Evolutionary conservation across 2,329 filamentous ascomycete genomes (phyloP), one percentile per base, ranked within the genome.

Genomic region (Xenoacremonium recifei): DNA sequence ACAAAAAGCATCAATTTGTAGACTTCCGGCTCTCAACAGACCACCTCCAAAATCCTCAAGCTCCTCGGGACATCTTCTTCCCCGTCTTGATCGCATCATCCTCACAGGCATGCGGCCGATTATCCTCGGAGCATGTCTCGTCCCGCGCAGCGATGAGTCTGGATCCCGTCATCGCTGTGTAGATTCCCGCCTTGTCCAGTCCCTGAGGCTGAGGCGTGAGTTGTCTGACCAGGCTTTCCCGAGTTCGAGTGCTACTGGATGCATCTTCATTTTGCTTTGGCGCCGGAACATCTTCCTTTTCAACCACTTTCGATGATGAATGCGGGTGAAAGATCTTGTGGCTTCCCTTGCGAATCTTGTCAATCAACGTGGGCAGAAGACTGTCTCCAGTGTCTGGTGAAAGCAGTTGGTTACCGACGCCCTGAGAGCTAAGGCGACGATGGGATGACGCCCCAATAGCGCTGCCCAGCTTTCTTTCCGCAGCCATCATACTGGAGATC

Each of bases 91-190:
- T 31, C 15, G n/a, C 16, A 31, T 62, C 57, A 39, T 65, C 50
- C 29, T 53, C 51, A 21, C 60, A 66, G 6, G 57, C 37, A 33
- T 66, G 62, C 13, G 61, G 61, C 25, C 48, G 47, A 23, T 59
- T 49, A 23, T 66, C 64, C 39, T 66, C 64, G 5, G 62, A 65
- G 34, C 64, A 66, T 7, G 50, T 53, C 12, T 42, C 37, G 9
- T 49, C 42, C 30, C 46, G 45, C n/a, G 45, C 35, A 7, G 31
- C 32, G 1, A 42, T 32, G 13, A 47, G 39, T 20, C 47, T 55
- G 15, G 30, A 32, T 12, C 49, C 52, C 3, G 52, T 53, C 43
- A 60, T 49, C 3, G 53, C 53, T 21, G 58, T 53, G 15, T 58
- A 51, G 23, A 58, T 57, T 7, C 53, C 50, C 21, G 41, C 39